Evolutionary conservation across 2,329 filamentous ascomycete genomes (phyloP), one percentile per base, ranked within the genome.

Genomic region (Rutstroemia sp.): DNA sequence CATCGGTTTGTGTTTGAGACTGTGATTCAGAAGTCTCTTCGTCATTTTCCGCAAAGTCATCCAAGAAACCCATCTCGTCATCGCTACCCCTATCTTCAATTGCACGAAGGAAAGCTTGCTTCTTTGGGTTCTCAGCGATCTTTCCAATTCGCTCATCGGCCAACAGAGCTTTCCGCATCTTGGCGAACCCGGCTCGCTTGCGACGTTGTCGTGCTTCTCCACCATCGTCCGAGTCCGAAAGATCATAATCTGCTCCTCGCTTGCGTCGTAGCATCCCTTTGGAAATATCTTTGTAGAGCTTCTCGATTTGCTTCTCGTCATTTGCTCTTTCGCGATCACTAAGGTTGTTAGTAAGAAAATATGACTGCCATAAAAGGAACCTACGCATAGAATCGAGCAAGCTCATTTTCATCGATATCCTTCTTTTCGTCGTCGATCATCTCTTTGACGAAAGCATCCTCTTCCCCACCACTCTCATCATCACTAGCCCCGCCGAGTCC

Each of bases 341-440:
- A 65, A 30, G 30, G 19, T 3, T 30, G 51, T 61, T 59, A 63
- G 57, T 44, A 47, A 21, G 10, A 14, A 12, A 34, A 34, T 12
- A 10, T 12, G 12, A 34, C 30, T 14, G 12, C n/a, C 18, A 23
- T 25, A 12, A 14, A 21, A 7, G 8, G 12, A 14, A 85, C 89
- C 80, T 83, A 94, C 87, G 91, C 91, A 73, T 88, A 90, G 66
- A 94, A 87, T 21, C 90, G 91, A 44, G 92, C 92, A 58, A 96
- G 75, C 70, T 90, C 83, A 46, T 86, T 79, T 69, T 91, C 89
- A 61, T 97, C 87, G 4, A 83, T 82, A n/a, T 87, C 79, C 61
- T 92, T 85, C 56, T 82, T 83, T 23, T 87, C 83, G 67, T 97
- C 92, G 66, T 94, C 88, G 67, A 99, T 96, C 83, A 99, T 95